Percentiles rank a stretch among this genome's conserved stretches.
Evolutionary conservation across 2,329 filamentous ascomycete genomes (phyloP).

Genomic region (Ascochyta rabiei): DNA sequence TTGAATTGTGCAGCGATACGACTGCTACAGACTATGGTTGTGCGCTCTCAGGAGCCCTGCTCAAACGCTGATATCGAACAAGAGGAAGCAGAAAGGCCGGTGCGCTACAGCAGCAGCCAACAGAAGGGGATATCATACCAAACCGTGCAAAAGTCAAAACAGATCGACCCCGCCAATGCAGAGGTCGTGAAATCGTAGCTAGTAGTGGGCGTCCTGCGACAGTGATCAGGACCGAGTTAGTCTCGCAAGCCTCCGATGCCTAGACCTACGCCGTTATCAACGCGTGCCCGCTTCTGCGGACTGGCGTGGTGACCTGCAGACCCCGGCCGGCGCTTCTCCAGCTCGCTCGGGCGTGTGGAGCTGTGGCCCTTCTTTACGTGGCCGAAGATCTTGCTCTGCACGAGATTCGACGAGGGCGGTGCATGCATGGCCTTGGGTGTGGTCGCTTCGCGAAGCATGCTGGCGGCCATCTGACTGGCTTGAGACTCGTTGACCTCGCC

Average conservation of each 20-base stretch:
- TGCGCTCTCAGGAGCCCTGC: neutral
- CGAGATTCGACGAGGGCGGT: conserved; percentile 33
- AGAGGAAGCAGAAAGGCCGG: neutral
- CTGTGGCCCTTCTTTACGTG: conserved; percentile 62
- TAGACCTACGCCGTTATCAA: conserved; percentile 59
- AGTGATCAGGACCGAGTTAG: conserved; percentile 27
- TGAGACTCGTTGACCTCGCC: conserved; percentile 74
- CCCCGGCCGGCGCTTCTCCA: conserved; percentile 41
- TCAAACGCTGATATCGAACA: conserved; percentile 3
- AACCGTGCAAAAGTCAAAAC: conserved; percentile 7
- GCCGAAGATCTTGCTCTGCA: conserved; percentile 69
- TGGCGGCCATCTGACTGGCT: conserved; percentile 77
- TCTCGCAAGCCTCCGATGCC: conserved; percentile 58
- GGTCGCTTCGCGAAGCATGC: conserved; percentile 69
- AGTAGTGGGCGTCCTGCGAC: conserved; percentile 18
- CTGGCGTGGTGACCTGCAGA: conserved; percentile 34
- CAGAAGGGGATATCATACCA: conserved; percentile 29
- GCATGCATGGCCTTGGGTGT: conserved; percentile 45
- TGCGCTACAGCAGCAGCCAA: conserved; percentile 5
- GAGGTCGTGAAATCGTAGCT: conserved; percentile 26
- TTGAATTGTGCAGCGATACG: conserved; percentile 1
- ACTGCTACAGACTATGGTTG: neutral
- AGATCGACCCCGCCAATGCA: neutral
- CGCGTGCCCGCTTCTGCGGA: conserved; percentile 58
- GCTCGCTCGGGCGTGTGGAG: conserved; percentile 37